Base-by-base conservation (phyloP, 305 asterid species). In the Plantago lanceolata region DNA sequence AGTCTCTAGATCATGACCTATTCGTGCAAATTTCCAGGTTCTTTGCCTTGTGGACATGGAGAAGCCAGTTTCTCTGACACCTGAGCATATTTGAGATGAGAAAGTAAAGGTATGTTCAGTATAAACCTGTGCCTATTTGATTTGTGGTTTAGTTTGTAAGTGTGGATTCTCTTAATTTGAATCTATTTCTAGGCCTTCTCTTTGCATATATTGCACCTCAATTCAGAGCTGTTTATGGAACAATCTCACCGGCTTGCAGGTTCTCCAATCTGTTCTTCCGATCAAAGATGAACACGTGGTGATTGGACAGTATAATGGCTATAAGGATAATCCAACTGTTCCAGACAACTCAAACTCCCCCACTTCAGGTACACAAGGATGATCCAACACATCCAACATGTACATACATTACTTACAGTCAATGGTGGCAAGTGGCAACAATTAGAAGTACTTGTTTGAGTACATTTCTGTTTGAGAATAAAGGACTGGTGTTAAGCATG, bases 241-340 rank as follows among this genome's bases (percentile, higher is more conserved):
- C 65, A 65, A 28, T 57, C 57, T 72, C 8, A 26, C 54, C 64
- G 68, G 33, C 45, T 59, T 44, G 49, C 77, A 93, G 99, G 99
- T 93, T 78, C 97, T 93, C 65, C 95, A 90, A 62, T 93, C 99
- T 33, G 91, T 93, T 68, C 8, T 73, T 49, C 97, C 99, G 11
- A 82, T 93, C 61, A 71, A 81, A 69, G 89, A 89, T 49, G 90
- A 80, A 61, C 97, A 93, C 79, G 95, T 89, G 66, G 96, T 93
- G 73, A 82, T 93, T 50, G 99, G 99, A 58, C 97, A 93, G 70
- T 93, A 93, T 66, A 83, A 85, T 55, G 99, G 99, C 70, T 93
- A 93, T 64, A 84, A 67, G 63, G 97, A 87, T 66, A 97, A 93
- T 72, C 91, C 93, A 26, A 85, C 97, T 0, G 98, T 93, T 78